phyloP scores from a whole-genome alignment of 352 stramenopile genomes.

The Pythium aphanidermatum region DNA sequence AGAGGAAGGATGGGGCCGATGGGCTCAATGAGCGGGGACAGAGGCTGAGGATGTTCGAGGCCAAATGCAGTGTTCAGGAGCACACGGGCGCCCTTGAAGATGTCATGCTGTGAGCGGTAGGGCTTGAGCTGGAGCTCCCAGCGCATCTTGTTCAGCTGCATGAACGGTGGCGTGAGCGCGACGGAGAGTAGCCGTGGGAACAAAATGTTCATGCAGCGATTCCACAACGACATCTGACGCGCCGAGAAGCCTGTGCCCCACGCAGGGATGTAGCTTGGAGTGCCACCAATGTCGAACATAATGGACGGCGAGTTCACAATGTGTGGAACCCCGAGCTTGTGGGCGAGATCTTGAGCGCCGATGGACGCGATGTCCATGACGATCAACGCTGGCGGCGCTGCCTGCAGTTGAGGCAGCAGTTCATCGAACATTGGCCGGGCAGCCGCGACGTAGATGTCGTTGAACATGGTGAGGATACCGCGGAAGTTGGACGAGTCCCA shows the following conservation, averaged over 20 bases:
- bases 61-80: conserved; percentile 88
- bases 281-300: conserved; percentile 69
- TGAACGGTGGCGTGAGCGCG: conserved; percentile 84
- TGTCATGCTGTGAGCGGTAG: conserved; percentile 81
- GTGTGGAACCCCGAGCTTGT: conserved; percentile 69
- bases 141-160: conserved; percentile 84
- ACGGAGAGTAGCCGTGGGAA: conserved; percentile 81
- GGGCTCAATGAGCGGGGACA: conserved; percentile 72
- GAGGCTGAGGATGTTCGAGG: conserved; percentile 69
- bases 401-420: conserved; percentile 42
- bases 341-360: conserved; percentile 68
- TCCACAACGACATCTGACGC: conserved; percentile 84
- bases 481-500: conserved; percentile 79
- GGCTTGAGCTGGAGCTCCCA: conserved; percentile 67
- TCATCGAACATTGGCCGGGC: conserved; percentile 76
- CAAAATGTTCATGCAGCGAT: conserved; percentile 87
- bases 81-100: conserved; percentile 80
- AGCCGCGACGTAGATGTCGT: conserved; percentile 78
- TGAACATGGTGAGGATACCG: conserved; percentile 86
- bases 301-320: conserved; percentile 85
- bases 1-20: conserved; percentile 68
- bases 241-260: conserved; percentile 81
- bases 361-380: conserved; percentile 81
- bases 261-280: conserved; percentile 72
- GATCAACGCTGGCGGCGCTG: conserved; percentile 49